Base-by-base conservation (phyloP, 768 basidiomycete genomes). In the Goffeauzyma gilvescens region DNA sequence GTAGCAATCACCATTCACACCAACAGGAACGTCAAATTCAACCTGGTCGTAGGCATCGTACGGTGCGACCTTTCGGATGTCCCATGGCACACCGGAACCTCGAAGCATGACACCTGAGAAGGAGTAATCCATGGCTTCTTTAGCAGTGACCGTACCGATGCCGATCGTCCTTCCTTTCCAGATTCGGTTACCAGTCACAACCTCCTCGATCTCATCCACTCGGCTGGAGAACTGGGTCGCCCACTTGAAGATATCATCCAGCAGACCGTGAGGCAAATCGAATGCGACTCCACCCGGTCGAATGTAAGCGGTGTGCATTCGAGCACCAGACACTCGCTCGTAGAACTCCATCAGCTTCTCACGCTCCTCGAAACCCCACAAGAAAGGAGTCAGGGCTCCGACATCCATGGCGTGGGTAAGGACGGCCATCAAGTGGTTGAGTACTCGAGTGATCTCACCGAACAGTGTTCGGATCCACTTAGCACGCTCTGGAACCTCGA, bases 271-370 rank as follows among this genome's bases (percentile, higher is more conserved):
- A 9, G 90, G 90, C 33, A 98, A 71, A 59, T 98, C 90, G 59
- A 87, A 96, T 1, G 90, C 90, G 36, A 98, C 90, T 55, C 90
- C 90, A 48, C 90, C 90, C 1, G 90, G 90, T 48, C 90, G 81
- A 36, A 95, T 80, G 62, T 95, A 98, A n/a, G 90, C 90, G 5
- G 86, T 78, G 58, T 98, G 90, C 56, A 98, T 72, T 42, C 90
- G 87, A 4, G 90, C 90, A 51, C 90, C 90, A 7, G 89, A 95
- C 30, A 96, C 90, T 44, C 90, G 86, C 67, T 98, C 90, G 64
- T 98, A 98, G 67, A 96, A 98, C 62, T 98, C 90, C 90, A 96
- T 96, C 50, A 96, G 76, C 71, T 98, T 98, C 69, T 96, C 90
- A 43, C 90, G 85, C 66, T 98, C 90, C 66, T 96, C 90, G 71